Evolutionary conservation across 176 grass and related monocot species (phyloP).

Genomic region (Carex cristatella): DNA sequence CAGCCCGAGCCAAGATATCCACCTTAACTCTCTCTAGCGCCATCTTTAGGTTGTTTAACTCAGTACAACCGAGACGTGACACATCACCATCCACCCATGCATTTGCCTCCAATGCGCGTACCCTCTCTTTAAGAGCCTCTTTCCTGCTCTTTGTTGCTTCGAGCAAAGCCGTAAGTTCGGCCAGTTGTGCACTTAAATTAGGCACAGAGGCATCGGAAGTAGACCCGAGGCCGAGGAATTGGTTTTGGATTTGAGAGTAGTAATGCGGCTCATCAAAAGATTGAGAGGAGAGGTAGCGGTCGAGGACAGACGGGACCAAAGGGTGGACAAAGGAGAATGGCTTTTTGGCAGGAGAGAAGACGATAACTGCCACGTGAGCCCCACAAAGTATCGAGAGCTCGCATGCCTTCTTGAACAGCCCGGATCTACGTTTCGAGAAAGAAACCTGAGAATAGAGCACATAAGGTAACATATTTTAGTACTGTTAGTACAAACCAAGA

Average conservation of each 20-base stretch:
- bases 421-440: constrained; percentile 53
- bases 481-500: not conserved
- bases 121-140: constrained; percentile 11
- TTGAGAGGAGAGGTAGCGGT: constrained; percentile 19
- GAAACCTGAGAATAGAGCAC: constrained; percentile 24
- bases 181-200: not conserved
- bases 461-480: not conserved
- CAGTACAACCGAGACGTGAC: not conserved
- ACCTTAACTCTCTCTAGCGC: constrained; percentile 32
- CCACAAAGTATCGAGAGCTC: constrained; percentile 50
- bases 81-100: constrained; percentile 15
- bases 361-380: constrained; percentile 35
- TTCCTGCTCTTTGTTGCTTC: constrained; percentile 8
- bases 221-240: not conserved
- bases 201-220: not conserved
- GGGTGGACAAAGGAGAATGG: constrained; percentile 40
- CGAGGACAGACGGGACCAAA: constrained; percentile 26
- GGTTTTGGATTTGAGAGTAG: not conserved
- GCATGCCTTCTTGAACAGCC: constrained; percentile 56
- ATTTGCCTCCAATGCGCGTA: not conserved
- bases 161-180: not conserved
- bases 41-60: constrained; percentile 12
- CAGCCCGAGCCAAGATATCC: not conserved
- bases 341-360: constrained; percentile 49
- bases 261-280: not conserved